These are phyloP conservation scores for Elaeagnus macrophylla DNA, from an alignment of 306 rosid species.

Conservation along the genomic window DNA sequence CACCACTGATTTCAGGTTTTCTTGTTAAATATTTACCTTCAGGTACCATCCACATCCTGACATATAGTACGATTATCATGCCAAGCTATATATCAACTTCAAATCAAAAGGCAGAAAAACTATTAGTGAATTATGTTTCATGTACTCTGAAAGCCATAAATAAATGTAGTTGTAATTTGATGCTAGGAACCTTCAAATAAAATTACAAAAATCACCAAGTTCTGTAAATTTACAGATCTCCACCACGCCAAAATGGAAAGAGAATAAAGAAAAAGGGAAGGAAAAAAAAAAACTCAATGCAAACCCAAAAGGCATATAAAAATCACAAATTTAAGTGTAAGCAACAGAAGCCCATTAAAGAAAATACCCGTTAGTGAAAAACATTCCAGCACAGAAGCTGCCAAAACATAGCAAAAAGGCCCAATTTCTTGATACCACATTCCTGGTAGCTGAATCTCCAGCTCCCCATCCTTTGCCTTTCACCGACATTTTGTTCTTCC, in stretches of 20 bases:
- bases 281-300: constrained; percentile 12
- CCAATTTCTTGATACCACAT: constrained; percentile 49
- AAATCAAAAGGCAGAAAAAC: no score
- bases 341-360: constrained; percentile 22
- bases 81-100: constrained; percentile 3
- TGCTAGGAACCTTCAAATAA: constrained; percentile 1
- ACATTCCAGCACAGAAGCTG: constrained; percentile 82
- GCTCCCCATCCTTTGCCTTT: constrained; percentile 49
- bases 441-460: constrained; percentile 32
- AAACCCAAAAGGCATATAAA: constrained; percentile 9
- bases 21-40: constrained; percentile 38
- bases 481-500: constrained; percentile 36
- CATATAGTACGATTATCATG: constrained; percentile 16
- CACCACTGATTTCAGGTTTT: constrained; percentile 25
- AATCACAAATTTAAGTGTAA: constrained; percentile 14
- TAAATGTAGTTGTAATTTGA: not conserved
- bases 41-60: constrained; percentile 68
- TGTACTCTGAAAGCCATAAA: no score
- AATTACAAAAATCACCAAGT: constrained; percentile 14
- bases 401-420: constrained; percentile 58
- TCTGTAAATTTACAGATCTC: not conserved
- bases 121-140: no score
- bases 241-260: constrained; percentile 12
- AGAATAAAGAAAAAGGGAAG: no score
- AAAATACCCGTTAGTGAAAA: constrained; percentile 65